Percentiles rank a stretch among this genome's conserved stretches.
phyloP scores from a whole-genome alignment of 2,329 filamentous ascomycete species.

The Colletotrichum caudatum region DNA sequence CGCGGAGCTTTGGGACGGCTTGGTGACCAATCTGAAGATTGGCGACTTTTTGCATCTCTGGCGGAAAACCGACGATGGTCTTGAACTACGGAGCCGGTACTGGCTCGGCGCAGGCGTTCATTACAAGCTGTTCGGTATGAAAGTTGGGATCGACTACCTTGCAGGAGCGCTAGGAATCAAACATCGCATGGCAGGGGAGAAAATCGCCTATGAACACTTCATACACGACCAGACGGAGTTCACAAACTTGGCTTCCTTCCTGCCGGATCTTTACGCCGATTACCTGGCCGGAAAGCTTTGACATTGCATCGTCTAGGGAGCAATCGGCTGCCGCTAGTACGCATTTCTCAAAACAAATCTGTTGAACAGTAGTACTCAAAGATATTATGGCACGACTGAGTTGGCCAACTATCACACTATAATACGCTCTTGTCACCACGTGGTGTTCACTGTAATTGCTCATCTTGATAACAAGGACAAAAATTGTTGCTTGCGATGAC shows the following conservation, averaged over 20 bases:
- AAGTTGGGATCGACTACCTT: conserved; percentile 31
- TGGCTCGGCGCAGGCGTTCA: conserved; percentile 34
- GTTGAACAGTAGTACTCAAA: background rate
- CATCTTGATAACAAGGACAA: no score
- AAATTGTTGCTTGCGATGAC: background rate
- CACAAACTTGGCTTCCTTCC: conserved; percentile 30
- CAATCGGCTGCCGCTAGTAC: no score
- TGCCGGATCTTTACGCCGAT: conserved; percentile 27
- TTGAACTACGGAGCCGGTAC: conserved; percentile 34
- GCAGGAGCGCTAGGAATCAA: conserved; percentile 31
- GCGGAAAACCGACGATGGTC: conserved; percentile 31
- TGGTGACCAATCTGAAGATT: conserved; percentile 33
- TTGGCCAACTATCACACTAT: background rate
- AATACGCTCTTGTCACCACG: rapidly evolving
- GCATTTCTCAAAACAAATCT: no score
- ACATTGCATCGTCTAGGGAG: background rate
- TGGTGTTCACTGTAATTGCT: background rate
- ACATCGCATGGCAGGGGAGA: conserved; percentile 29
- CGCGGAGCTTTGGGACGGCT: conserved; percentile 26
- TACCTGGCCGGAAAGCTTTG: conserved; percentile 24
- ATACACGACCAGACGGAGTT: conserved; percentile 40
- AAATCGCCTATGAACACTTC: conserved; percentile 35
- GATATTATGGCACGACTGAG: background rate
- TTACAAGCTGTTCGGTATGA: conserved; percentile 33
- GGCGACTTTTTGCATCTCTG: conserved; percentile 37